Evolutionary conservation across 148 eudicot genomes (phyloP), one percentile per base, ranked within the genome.

Genomic region (Rhododendron molle): DNA sequence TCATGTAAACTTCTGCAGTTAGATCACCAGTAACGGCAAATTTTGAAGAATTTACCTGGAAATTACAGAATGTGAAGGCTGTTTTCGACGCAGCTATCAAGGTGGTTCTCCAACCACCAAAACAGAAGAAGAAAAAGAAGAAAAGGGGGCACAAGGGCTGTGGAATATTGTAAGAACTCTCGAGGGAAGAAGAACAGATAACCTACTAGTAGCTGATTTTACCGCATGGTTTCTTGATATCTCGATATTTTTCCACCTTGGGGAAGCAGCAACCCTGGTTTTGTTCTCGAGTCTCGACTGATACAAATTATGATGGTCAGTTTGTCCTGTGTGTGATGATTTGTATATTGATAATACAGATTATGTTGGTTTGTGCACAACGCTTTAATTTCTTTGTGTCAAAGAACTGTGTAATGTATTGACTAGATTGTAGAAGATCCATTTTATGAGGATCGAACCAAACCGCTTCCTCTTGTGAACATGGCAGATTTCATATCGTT

Each of bases 1-100:
- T 34, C n/a, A 4, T 23, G 54, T 16, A n/a, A 34, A 34, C 23
- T 71, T 50, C 20, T 77, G 26, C 11, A 2, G 40, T 76, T 79
- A 14, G 6, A 1, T 78, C 60, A 83, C 26, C 46, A 18, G 49
- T 60, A 47, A 34, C 14, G 46, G 21, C 81, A 21, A 46, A 2
- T 20, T 79, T 44, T 50, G 67, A 46, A 76, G 23, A 49, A 81
- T 20, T 3, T 50, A 23, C 38, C 78, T 74, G 80, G 34, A 28
- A 43, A 56, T 80, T 90, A 86, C 96, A 95, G 98, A 95, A 95
- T 89, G 94, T 95, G 87, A 95, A 95, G 89, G 94, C 94, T 49
- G 98, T 95, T 18, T 95, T 95, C 83, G 98, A 95, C 84, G 94
- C 97, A 30, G 97, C 98, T 30, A 94, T 95, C 34, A 95, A 95